phyloP scores from a whole-genome alignment of 1,139 yeast genomes.

The Protomyces lactucae-debilis region DNA sequence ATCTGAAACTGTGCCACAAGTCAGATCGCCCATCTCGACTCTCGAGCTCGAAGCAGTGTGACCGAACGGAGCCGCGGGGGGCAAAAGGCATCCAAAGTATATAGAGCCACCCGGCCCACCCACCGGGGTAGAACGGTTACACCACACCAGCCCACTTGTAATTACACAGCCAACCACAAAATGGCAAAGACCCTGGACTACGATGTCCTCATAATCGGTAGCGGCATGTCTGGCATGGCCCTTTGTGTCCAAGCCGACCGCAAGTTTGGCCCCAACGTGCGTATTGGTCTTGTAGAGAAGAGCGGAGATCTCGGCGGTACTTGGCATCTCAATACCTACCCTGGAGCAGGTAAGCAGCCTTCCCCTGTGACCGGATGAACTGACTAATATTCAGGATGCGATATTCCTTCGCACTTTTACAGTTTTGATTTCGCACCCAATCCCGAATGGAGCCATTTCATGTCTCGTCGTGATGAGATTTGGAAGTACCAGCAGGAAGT shows the following conservation, averaged over 20 bases:
- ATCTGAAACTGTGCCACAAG: too few species aligned
- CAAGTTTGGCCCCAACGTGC: conserved; percentile 3
- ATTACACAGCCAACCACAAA: too few species aligned
- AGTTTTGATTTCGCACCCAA: conserved; percentile 36
- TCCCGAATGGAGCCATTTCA: conserved; percentile 36
- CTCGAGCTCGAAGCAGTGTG: too few species aligned
- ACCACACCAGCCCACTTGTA: too few species aligned
- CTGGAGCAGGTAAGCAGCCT: neutral
- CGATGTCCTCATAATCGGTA: conserved; percentile 17
- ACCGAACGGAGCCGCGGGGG: too few species aligned
- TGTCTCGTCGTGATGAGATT: conserved; percentile 35
- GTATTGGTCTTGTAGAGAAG: conserved; percentile 15
- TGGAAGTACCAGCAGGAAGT: conserved; percentile 34
- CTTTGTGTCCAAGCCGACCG: conserved; percentile 18
- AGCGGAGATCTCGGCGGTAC: conserved; percentile 20
- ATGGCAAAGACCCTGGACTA: conserved; percentile 10
- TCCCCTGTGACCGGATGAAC: too few species aligned
- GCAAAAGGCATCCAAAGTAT: too few species aligned
- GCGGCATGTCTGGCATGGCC: conserved; percentile 26
- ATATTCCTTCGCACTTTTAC: conserved; percentile 34
- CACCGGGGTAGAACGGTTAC: too few species aligned
- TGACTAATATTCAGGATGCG: conserved; percentile 3
- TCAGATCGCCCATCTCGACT: too few species aligned
- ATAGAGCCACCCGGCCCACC: too few species aligned
- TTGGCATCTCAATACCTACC: conserved; percentile 20